Base-by-base conservation (phyloP, 768 basidiomycete genomes). In the Serpula lacrymans region DNA sequence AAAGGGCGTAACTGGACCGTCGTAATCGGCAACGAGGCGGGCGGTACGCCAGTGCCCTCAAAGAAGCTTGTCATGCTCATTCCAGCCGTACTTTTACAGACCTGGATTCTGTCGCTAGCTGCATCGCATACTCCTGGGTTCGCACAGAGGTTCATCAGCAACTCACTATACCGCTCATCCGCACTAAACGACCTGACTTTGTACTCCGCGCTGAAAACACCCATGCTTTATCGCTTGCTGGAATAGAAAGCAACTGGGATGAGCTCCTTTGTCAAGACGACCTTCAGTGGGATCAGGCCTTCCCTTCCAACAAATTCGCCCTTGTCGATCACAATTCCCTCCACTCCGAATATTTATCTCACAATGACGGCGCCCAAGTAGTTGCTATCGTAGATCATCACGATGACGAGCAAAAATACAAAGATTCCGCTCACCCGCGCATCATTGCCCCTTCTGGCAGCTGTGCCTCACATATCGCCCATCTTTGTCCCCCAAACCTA, bases 1-100 rank as follows among this genome's bases (percentile, higher is more conserved):
- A 70, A 71, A 28, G 74, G 68, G 0, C 49, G 58, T 5, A 75
- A 80, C 34, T 98, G 93, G 94, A 84, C 79, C 0, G 71, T 96
- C 5, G 85, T 82, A 0, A 88, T 93, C 82, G 94, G 95, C 0
- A 99, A 99, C 59, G 95, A 98, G 63, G 91, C 95, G 11, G 94
- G 94, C 54, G 95, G 95, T 94, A 58, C 12, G 42, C 27, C 38
- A 14, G 33, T 20, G 29, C 37, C 18, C 14, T 28, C 38, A 16
- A 25, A 11, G n/a, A 24, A n/a, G 22, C 21, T 34, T 39, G 33
- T 18, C 12, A 5, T 18, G 29, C 25, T 35, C 26, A 39, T n/a
- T 38, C 20, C 36, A 17, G 16, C 7, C 20, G 20, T 9, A 14
- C 42, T 44, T 24, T 27, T 39, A 39, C 16, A 97, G 95, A 99